A percentile compares a stretch with the other conserved stretches of the same genome.
phyloP scores from a whole-genome alignment of 768 basidiomycete genomes.

The Serendipita sp. region DNA sequence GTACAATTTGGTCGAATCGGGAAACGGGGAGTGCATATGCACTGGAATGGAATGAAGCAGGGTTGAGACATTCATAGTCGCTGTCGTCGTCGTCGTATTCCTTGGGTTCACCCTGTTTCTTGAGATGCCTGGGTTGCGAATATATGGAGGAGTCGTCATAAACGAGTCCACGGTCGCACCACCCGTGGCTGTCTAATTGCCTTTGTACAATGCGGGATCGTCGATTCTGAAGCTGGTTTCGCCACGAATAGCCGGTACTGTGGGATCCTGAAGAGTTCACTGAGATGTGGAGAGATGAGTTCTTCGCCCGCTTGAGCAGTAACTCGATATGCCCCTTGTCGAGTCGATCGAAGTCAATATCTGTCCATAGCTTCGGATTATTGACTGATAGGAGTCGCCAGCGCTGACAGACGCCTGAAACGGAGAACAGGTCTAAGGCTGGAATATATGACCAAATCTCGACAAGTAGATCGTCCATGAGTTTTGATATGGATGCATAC shows the following conservation, averaged over 20 bases:
- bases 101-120: background rate
- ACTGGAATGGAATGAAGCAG: background rate
- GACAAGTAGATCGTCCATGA: background rate
- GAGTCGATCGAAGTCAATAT: background rate
- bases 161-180: background rate
- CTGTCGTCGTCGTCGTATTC: no score
- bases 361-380: background rate
- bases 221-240: no score
- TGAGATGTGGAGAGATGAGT: background rate
- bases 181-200: no score
- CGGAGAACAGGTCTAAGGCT: background rate
- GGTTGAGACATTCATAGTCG: no score
- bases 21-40: background rate
- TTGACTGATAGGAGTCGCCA: background rate
- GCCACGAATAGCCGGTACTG: no score
- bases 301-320: background rate
- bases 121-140: background rate
- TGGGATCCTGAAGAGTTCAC: background rate
- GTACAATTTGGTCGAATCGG: background rate
- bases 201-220: no score
- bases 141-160: background rate
- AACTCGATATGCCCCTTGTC: background rate
- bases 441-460: background rate
- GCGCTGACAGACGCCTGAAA: background rate
- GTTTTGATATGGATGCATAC: background rate